Base-by-base conservation (phyloP, 139 green algal species). In the Gonium pectorale region DNA sequence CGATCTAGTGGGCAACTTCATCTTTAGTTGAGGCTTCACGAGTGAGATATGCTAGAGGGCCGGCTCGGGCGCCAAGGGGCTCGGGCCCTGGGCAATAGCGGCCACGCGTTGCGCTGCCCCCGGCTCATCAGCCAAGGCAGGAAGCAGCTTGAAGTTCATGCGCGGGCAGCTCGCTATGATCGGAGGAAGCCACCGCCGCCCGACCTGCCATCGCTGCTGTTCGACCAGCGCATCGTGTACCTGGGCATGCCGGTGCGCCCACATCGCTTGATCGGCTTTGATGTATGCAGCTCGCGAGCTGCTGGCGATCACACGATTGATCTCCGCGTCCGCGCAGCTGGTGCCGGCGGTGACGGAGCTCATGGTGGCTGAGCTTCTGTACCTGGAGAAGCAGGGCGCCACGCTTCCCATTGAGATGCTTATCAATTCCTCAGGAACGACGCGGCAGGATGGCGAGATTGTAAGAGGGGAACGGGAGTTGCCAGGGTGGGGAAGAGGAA, bases 321-420 rank as follows among this genome's bases (percentile, higher is more conserved):
- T 46, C 68, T 79, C 63, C 38, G 40, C 68, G 26, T 31, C 38
- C 11, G 11, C 86, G 84, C 94, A 99, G 95, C 93, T 99, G 33
- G 97, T 99, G 41, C 96, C 97, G 9, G 94, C 95, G 19, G 97
- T 99, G 41, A 99, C 97, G 35, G 97, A 99, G 96, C 94, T 99
- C 11, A 96, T 99, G 86, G 95, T 99, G 46, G 96, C 96, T 26
- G 95, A 99, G 95, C 92, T 99, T 43, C 92, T 99, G 5, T 99
- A 97, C 86, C 92, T 99, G 35, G 93, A 99, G 83, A 97, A 98
- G 90, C 96, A 97, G 86, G 94, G 96, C 80, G 73, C 79, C 0
- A 82, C 90, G 29, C 95, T 98, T 80, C 96, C 95, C 33, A 93
- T 99, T 37, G 99, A 98, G 84, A 88, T 99, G 82, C 98, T 99